Base-by-base conservation (phyloP, 2,329 filamentous ascomycete species). In the Aspergillus pseudonomiae region DNA sequence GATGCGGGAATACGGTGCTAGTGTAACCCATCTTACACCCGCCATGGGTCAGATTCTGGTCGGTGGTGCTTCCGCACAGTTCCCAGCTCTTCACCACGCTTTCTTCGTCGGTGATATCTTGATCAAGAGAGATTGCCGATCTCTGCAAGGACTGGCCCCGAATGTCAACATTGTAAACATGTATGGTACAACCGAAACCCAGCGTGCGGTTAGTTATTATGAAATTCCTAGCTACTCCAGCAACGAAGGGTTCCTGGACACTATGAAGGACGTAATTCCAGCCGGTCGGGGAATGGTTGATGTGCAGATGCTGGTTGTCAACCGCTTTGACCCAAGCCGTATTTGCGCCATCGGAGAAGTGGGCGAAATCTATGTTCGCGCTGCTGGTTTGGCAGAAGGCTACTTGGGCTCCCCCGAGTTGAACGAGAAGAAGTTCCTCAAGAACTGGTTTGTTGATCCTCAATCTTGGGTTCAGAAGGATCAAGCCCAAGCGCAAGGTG, bases 21-120 rank as follows among this genome's bases (percentile, higher is more conserved):
- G 89, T 19, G 91, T 93, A 24, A 93, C 91, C 14, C 95, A 98
- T 78, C 81, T 98, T 45, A 99, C 95, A 1, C 95, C 95, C 11
- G 95, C 95, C 62, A 97, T 98, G 94, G 94, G 94, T 61, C 92
- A 97, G 71, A 95, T 98, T 65, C 82, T 98, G 2, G 89, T 94
- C n/a, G 94, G 93, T 50, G 92, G 91, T 68, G 91, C 93, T 28
- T 89, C 82, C 3, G 89, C 92, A 0, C 79, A 91, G 68, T 96
- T 97, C 72, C 90, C 92, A 1, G 83, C 85, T 14, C 83, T 98
- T n/a, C 84, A 90, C 63, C 84, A 88, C 62, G 93, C 89, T 21
- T 94, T 98, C 83, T 98, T 94, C 66, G 94, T 98, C 1, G 95
- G 95, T 36, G 94, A 98, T 73, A 83, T 97, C 39, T 79, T 98